A percentile compares a stretch with the other conserved stretches of the same genome.
These are phyloP conservation scores for Crepidotus variabilis DNA, from an alignment of 768 basidiomycete species.

Conservation along the genomic window DNA sequence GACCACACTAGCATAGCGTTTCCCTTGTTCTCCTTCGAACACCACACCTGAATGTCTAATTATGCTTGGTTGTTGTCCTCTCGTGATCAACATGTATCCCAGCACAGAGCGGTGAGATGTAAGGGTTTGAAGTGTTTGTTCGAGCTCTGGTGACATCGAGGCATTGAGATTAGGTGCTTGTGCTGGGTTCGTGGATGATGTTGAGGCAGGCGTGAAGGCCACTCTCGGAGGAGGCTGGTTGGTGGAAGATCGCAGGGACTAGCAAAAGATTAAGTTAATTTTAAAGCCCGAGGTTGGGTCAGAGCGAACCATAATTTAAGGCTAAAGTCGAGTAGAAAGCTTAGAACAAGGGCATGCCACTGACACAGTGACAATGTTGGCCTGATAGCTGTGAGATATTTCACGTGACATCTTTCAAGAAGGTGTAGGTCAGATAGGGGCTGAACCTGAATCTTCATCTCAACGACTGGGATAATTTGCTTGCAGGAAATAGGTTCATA, in stretches of 20 bases:
- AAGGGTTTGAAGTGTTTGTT: slow-evolving; percentile 71
- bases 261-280: neutral
- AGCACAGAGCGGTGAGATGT: slow-evolving; percentile 82
- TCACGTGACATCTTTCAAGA: too few relatives aligned
- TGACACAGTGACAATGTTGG: too few relatives aligned
- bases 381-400: too few relatives aligned
- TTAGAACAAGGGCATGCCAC: too few relatives aligned
- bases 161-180: slow-evolving; percentile 13
- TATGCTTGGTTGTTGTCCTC: slow-evolving; percentile 70
- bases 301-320: too few relatives aligned
- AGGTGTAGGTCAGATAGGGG: too few relatives aligned
- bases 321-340: too few relatives aligned
- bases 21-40: slow-evolving; percentile 82
- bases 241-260: slow-evolving; percentile 10
- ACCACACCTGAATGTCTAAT: slow-evolving; percentile 82
- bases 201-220: slow-evolving; percentile 23
- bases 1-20: slow-evolving; percentile 69
- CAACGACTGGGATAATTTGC: too few relatives aligned
- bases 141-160: slow-evolving; percentile 72
- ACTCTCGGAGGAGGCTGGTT: slow-evolving; percentile 19
- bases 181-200: slow-evolving; percentile 17
- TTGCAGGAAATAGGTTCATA: too few relatives aligned
- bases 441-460: too few relatives aligned
- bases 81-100: slow-evolving; percentile 81
- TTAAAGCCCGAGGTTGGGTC: neutral